phyloP scores from a whole-genome alignment of 169 alveolate species.

The Pseudocohnilembus persalinus region DNA sequence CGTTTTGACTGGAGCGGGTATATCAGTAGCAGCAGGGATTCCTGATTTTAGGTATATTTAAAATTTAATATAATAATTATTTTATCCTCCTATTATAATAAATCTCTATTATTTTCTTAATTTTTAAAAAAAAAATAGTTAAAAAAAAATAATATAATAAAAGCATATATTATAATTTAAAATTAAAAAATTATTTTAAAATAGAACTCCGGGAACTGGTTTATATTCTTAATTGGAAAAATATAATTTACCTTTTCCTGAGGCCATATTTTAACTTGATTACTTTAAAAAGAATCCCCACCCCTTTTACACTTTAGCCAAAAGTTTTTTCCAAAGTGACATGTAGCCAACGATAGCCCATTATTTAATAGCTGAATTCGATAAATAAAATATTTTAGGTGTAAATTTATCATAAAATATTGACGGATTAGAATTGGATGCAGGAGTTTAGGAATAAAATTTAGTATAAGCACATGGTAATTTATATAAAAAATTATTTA shows the following conservation, averaged over 20 bases:
- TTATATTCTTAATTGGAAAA: constrained; percentile 66
- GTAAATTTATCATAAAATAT: constrained; percentile 80
- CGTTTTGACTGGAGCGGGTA: constrained; percentile 88
- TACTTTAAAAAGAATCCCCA: constrained; percentile 78
- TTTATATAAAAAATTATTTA: too few relatives aligned
- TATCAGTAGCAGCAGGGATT: constrained; percentile 87
- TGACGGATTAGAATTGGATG: constrained; percentile 86
- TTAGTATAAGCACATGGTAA: constrained; percentile 81
- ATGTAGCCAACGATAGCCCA: constrained; percentile 84
- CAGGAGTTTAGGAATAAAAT: constrained; percentile 68
- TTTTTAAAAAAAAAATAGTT: too few relatives aligned
- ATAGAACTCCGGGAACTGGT: constrained; percentile 67
- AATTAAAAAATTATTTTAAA: too few relatives aligned
- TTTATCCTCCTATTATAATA: too few relatives aligned
- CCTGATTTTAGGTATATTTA: constrained; percentile 79
- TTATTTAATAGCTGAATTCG: constrained; percentile 55
- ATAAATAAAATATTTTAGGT: constrained; percentile 44
- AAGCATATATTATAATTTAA: background rate
- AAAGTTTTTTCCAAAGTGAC: constrained; percentile 60
- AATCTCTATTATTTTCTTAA: too few relatives aligned
- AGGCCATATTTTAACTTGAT: constrained; percentile 68
- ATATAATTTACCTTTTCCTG: constrained; percentile 78
- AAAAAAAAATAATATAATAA: too few relatives aligned
- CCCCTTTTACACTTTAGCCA: constrained; percentile 79
- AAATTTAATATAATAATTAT: too few relatives aligned